Percentiles rank a stretch among this genome's conserved stretches.
Evolutionary conservation across 2,329 filamentous ascomycete genomes (phyloP).

Genomic region (Fusarium zealandicum): DNA sequence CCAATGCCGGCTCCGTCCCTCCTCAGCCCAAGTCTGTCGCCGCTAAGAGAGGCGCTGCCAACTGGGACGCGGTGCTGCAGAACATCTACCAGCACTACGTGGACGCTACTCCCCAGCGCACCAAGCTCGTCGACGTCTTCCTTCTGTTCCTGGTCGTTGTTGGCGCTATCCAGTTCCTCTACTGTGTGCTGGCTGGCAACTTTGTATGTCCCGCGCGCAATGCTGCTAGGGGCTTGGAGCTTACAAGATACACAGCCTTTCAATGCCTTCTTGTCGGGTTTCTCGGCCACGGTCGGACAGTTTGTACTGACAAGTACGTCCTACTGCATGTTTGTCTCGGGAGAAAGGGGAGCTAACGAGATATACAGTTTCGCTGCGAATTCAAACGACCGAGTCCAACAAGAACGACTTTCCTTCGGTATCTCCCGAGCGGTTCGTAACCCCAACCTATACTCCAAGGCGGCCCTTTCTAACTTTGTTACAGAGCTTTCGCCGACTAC

Average conservation of each 20-base stretch:
- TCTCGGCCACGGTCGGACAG: conserved; percentile 92
- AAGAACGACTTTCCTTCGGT: conserved; percentile 77
- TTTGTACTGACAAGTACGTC: conserved; percentile 91
- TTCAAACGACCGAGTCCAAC: conserved; percentile 89
- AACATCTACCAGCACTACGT: conserved; percentile 82
- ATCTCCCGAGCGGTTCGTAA: conserved; percentile 75
- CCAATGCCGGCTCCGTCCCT: conserved; percentile 40
- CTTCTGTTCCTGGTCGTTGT: conserved; percentile 86
- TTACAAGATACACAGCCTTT: conserved; percentile 73
- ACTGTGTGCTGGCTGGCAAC: conserved; percentile 91
- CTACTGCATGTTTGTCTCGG: neutral
- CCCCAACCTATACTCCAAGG: neutral
- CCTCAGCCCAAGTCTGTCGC: conserved; percentile 31
- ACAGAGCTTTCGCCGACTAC: conserved; percentile 93
- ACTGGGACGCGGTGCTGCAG: conserved; percentile 66
- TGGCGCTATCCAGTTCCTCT: conserved; percentile 89
- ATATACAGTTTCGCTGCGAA: conserved; percentile 72
- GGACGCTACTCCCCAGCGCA: conserved; percentile 83
- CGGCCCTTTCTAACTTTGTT: conserved; percentile 25
- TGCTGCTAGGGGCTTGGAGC: neutral
- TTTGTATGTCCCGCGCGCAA: conserved; percentile 70
- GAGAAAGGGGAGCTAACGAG: conserved; percentile 14
- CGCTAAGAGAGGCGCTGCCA: conserved; percentile 42
- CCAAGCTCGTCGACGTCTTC: conserved; percentile 90
- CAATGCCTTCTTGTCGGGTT: conserved; percentile 97